Base-by-base conservation (phyloP, 2,329 filamentous ascomycete species). In the Geoglossum cookeanum region DNA sequence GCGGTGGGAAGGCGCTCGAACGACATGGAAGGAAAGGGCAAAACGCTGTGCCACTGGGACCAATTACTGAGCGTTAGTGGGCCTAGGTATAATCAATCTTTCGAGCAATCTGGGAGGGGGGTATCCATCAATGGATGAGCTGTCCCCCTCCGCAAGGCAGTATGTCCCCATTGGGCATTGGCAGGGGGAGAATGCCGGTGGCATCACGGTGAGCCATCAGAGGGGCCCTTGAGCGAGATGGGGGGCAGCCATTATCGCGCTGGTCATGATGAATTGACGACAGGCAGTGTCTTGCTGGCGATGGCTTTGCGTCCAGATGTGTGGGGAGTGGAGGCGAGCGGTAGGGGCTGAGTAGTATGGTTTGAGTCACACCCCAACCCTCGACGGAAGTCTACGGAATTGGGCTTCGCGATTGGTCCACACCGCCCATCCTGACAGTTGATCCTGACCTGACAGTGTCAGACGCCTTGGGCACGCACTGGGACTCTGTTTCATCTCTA, bases 251-350 rank as follows among this genome's bases (percentile, higher is more conserved):
- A 52, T 52, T 32, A 8, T 52, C 48, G 48, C 48, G 32, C 27
- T 52, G 48, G 48, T 17, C 48, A 15, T 33, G 29, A 33, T 52
- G 48, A 52, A 52, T 52, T 52, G 48, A 52, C 48, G 48, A 52
- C 48, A n/a, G 48, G 48, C 29, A 11, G 29, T 33, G 15, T 52
- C 32, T 52, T 32, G 48, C 32, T 52, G 48, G 48, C 48, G 48
- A 52, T 52, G 48, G 48, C 48, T 32, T 52, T 52, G 48, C 48
- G 48, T 15, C 48, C 48, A 32, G 48, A 52, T 52, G 48, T 52
- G 48, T 30, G 48, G 48, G 32, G 48, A 32, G 39, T 42, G 39
- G 39, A 42, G 39, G 39, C 39, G 39, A 42, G 39, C 39, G 39
- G 39, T 42, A 42, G 48, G 48, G 29, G 48, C 27, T 33, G 48